Conservation (phyloP, 23 red algal species). For the Porphyridium purpureum region DNA sequence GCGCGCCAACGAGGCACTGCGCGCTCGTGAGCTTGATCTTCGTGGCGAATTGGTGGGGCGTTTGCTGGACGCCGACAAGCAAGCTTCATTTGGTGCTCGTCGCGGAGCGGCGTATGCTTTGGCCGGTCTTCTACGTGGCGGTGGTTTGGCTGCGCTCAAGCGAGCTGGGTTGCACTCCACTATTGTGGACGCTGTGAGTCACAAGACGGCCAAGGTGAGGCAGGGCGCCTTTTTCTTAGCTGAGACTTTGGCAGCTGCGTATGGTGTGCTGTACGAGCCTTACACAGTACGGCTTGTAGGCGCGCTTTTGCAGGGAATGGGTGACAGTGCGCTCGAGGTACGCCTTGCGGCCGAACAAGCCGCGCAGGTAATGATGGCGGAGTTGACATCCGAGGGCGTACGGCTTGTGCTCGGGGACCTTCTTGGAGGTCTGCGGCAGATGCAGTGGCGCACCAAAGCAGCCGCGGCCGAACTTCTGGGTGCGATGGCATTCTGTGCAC, state of each 20-base stretch:
- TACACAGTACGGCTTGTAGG: conserved; percentile 59
- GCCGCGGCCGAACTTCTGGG: conserved; percentile 67
- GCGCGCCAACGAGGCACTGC: too few species aligned
- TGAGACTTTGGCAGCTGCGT: conserved; percentile 47
- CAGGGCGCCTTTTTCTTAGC: conserved; percentile 57
- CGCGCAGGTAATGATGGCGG: conserved; percentile 64
- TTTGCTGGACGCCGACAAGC: conserved; percentile 15
- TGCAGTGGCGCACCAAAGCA: conserved; percentile 71
- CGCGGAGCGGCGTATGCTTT: conserved; percentile 81
- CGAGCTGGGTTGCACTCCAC: conserved; percentile 11
- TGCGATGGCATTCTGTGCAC: conserved; percentile 79
- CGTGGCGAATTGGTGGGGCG: conserved; percentile 6
- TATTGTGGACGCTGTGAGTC: conserved; percentile 21
- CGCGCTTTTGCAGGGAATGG: conserved; percentile 53
- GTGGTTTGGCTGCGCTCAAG: conserved; percentile 45
- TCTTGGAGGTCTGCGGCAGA: conserved; percentile 36
- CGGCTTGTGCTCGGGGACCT: conserved; percentile 54
- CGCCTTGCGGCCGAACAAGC: conserved; percentile 57
- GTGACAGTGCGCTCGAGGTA: conserved; percentile 52
- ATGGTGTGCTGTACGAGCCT: conserved; percentile 65
- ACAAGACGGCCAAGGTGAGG: conserved; percentile 30
- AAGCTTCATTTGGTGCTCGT: conserved; percentile 28
- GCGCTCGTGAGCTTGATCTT: conserved; percentile 10
- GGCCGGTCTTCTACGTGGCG: conserved; percentile 40
- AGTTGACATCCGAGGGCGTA: conserved; percentile 58